A percentile compares a stretch with the other conserved stretches of the same genome.
Conservation (phyloP, 129 eudicot species). For the Saussurea involucrata region DNA sequence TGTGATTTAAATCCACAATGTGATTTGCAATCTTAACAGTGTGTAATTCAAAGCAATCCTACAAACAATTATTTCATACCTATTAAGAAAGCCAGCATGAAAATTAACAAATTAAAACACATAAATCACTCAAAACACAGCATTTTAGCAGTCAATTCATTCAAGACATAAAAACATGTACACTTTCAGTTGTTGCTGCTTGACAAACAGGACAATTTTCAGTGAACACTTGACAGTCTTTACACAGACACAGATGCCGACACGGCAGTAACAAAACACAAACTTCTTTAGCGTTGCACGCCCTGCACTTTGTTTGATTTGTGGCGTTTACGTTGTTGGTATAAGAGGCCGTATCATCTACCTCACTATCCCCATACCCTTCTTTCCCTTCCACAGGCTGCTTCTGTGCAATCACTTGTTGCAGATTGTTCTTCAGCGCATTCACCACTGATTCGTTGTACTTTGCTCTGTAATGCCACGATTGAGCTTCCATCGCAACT, state of each 20-base stretch:
- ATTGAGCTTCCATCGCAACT: constrained; percentile 52
- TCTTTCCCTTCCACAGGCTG: constrained; percentile 41
- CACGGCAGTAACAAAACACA: constrained; percentile 62
- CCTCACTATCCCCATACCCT: constrained; percentile 71
- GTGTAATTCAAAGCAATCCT: too few relatives aligned
- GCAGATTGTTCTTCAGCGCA: constrained; percentile 54
- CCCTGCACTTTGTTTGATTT: constrained; percentile 36
- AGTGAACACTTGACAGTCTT: constrained; percentile 46
- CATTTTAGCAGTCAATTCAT: constrained; percentile 17
- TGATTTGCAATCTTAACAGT: too few relatives aligned
- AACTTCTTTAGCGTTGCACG: constrained; percentile 53
- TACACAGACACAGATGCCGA: constrained; percentile 72
- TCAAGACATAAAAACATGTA: constrained; percentile 65
- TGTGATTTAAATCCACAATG: too few relatives aligned
- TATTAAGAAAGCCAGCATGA: too few relatives aligned
- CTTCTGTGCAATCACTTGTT: constrained; percentile 51
- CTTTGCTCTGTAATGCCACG: constrained; percentile 69
- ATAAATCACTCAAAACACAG: constrained; percentile 3
- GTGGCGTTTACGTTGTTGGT: constrained; percentile 25
- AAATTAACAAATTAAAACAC: neutral
- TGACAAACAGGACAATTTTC: constrained; percentile 65
- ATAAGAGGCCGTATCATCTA: constrained; percentile 56
- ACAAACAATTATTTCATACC: too few relatives aligned
- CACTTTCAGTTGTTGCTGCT: constrained; percentile 45
- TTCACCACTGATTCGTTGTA: constrained; percentile 70